Conservation (phyloP, 1,284 basidiomycete species). For the Moesziomyces aphidis region DNA sequence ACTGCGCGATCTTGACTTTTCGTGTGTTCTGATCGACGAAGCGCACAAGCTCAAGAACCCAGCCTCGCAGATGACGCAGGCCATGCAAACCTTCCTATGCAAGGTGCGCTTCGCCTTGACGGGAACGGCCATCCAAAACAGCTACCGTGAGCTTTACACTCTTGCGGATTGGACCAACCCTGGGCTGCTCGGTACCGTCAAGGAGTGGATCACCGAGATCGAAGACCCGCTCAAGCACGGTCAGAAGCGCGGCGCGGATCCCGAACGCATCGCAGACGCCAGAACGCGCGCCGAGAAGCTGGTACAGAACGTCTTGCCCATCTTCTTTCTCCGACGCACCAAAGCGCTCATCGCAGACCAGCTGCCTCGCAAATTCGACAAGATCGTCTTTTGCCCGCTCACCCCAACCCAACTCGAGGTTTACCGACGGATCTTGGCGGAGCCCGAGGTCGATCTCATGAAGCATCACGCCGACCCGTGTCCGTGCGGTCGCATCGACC, state of each 20-base stretch:
- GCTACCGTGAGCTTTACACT: constrained; percentile 84
- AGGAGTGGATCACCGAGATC: constrained; percentile 43
- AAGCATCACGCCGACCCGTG: constrained; percentile 78
- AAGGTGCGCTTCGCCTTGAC: constrained; percentile 79
- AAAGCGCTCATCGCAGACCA: constrained; percentile 83
- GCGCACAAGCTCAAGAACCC: constrained; percentile 84
- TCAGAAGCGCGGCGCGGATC: constrained; percentile 74
- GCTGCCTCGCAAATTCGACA: constrained; percentile 83
- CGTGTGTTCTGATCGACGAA: constrained; percentile 77
- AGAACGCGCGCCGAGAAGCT: constrained; percentile 69
- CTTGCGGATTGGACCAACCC: constrained; percentile 56
- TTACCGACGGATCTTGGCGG: constrained; percentile 78
- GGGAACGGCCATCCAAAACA: constrained; percentile 85
- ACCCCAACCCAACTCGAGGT: constrained; percentile 76
- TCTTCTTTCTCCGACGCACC: constrained; percentile 81
- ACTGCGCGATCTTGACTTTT: constrained; percentile 75
- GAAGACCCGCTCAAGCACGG: constrained; percentile 73
- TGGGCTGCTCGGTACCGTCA: constrained; percentile 29
- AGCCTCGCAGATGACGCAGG: constrained; percentile 73
- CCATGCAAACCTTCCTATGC: constrained; percentile 77
- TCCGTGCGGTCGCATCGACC: constrained; percentile 74
- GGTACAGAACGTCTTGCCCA: constrained; percentile 77
- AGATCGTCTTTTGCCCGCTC: constrained; percentile 89
- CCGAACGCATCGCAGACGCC: constrained; percentile 74
- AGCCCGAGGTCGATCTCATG: constrained; percentile 76